Evolutionary conservation across 78 protist species (phyloP).

Genomic region (Cavenderia fasciculata): DNA sequence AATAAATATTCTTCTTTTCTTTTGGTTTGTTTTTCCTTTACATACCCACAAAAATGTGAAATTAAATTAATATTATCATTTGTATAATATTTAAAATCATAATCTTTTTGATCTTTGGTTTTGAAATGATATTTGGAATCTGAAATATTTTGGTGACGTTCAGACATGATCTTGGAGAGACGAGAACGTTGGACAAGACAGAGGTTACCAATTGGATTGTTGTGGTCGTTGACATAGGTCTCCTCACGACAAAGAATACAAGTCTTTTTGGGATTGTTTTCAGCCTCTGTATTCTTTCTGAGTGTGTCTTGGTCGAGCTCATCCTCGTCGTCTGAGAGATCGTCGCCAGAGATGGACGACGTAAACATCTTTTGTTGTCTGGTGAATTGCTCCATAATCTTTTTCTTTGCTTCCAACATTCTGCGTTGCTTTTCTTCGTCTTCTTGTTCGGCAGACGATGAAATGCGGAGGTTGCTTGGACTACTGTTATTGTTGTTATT

Average conservation of each 20-base stretch:
- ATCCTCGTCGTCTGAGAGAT: background rate
- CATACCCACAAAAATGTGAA: too few species aligned
- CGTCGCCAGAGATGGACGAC: background rate
- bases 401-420: background rate
- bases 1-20: too few species aligned
- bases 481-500: too few species aligned
- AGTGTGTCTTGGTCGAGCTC: background rate
- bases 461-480: too few species aligned
- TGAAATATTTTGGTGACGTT: too few species aligned
- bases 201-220: conserved; percentile 15
- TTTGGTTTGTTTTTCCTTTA: too few species aligned
- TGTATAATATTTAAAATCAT: too few species aligned
- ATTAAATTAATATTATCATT: too few species aligned
- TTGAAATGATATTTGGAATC: too few species aligned
- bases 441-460: background rate
- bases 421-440: background rate
- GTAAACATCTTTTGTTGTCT: conserved; percentile 24
- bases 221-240: conserved; percentile 10
- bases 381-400: conserved; percentile 17
- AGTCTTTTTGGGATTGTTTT: background rate
- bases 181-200: conserved; percentile 12
- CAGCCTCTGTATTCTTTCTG: background rate
- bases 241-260: conserved; percentile 45
- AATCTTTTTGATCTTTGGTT: too few species aligned
- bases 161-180: background rate